Conservation (phyloP, 1,139 yeast species). For the Candida anutae region DNA sequence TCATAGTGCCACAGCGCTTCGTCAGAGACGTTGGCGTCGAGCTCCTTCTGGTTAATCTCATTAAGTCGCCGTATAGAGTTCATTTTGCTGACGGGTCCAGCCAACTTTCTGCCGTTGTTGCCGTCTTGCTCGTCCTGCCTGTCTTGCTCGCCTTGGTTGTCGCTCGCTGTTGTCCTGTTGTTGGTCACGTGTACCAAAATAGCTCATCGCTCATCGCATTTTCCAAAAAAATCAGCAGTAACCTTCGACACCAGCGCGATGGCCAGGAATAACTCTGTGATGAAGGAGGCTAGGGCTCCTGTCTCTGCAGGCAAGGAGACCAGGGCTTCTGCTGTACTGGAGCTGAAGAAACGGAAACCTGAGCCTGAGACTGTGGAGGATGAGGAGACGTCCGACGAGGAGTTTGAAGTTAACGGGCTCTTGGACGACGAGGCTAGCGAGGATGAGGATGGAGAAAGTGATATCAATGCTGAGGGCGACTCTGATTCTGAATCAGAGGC, state of each 20-base stretch:
- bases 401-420: slow-evolving; percentile 21
- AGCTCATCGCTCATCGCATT: too few species aligned
- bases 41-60: slow-evolving; percentile 59
- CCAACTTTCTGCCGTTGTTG: too few species aligned
- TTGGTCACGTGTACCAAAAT: too few species aligned
- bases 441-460: slow-evolving; percentile 7
- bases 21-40: slow-evolving; percentile 49
- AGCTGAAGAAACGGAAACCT: slow-evolving; percentile 5
- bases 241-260: too few species aligned
- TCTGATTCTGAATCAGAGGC: slow-evolving; percentile 47
- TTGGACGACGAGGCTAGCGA: slow-evolving; percentile 15
- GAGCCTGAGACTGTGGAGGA: slow-evolving; percentile 9
- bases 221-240: too few species aligned
- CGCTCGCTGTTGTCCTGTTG: too few species aligned
- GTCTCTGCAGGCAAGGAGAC: slow-evolving; percentile 1
- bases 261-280: too few species aligned
- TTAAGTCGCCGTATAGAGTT: slow-evolving; percentile 44
- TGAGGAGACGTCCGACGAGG: slow-evolving; percentile 17
- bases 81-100: too few species aligned
- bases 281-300: too few species aligned
- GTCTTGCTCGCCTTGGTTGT: too few species aligned
- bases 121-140: too few species aligned
- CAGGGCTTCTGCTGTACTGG: slow-evolving; percentile 2
- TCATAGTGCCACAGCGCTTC: slow-evolving; percentile 88
- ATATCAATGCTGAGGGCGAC: slow-evolving; percentile 14